These are phyloP conservation scores for Cyclotella baltica DNA, from an alignment of 108 stramenopile species.

Conservation along the genomic window DNA sequence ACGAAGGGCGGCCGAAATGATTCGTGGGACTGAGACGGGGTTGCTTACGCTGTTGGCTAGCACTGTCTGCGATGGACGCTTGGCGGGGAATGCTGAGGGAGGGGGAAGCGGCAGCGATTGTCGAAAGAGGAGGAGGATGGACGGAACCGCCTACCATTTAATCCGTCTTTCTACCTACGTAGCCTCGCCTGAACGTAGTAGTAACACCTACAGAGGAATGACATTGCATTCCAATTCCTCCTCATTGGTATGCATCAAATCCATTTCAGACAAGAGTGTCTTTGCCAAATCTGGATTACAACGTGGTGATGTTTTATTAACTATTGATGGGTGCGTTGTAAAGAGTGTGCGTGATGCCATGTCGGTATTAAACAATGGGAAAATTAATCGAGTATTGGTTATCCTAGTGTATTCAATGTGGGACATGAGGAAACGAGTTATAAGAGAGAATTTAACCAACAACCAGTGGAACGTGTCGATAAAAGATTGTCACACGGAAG, in stretches of 20 bases:
- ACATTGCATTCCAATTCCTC: background rate
- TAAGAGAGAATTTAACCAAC: constrained; percentile 5
- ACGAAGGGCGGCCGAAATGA: constrained; percentile 24
- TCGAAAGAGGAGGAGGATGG: background rate
- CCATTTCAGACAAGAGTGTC: background rate
- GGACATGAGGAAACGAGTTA: constrained; percentile 21
- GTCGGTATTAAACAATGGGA: background rate
- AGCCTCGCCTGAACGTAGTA: background rate
- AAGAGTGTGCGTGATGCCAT: constrained; percentile 7
- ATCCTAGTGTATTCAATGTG: constrained; percentile 32
- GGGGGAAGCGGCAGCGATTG: background rate
- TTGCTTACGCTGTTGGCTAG: constrained; percentile 11
- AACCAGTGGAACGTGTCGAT: background rate
- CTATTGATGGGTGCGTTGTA: constrained; percentile 18
- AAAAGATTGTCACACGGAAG: background rate
- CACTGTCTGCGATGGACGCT: background rate
- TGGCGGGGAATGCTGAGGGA: background rate
- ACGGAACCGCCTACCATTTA: constrained; percentile 4
- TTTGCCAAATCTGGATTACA: constrained; percentile 20
- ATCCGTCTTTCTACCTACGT: background rate
- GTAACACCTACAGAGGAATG: background rate
- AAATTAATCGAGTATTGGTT: constrained; percentile 1
- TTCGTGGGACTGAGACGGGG: constrained; percentile 5
- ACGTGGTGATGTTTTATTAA: constrained; percentile 23
- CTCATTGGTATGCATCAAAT: constrained; percentile 17